A percentile compares a stretch with the other conserved stretches of the same genome.
phyloP scores from a whole-genome alignment of 345 rosid species.

The Microcos paniculata region DNA sequence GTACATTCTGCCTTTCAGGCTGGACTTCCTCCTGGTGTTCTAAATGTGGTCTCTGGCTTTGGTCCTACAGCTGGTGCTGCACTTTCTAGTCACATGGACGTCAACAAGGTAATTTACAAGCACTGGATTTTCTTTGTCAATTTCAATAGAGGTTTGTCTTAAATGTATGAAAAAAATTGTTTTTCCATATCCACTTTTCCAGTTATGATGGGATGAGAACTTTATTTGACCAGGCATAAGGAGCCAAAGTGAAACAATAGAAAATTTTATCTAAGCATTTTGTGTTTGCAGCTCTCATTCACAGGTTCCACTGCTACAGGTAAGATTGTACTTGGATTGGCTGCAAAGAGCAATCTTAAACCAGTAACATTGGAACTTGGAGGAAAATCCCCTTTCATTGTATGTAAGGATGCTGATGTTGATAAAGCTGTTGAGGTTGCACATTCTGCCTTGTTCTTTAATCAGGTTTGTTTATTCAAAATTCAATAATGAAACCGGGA shows the following conservation, averaged over 20 bases:
- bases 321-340: conserved; percentile 60
- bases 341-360: conserved; percentile 89
- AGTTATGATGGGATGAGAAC: background rate
- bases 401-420: conserved; percentile 91
- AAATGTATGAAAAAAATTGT: background rate
- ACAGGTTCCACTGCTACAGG: conserved; percentile 90
- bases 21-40: conserved; percentile 90
- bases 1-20: conserved; percentile 44
- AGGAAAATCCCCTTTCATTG: conserved; percentile 95
- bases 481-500: background rate
- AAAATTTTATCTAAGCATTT: background rate
- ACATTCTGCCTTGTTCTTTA: conserved; percentile 83
- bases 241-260: background rate
- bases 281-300: conserved; percentile 70
- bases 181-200: background rate
- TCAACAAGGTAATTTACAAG: conserved; percentile 66
- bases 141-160: background rate
- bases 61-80: conserved; percentile 93
- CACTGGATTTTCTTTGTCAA: background rate
- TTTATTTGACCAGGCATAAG: background rate
- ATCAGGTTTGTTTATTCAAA: conserved; percentile 58
- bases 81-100: conserved; percentile 85
- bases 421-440: conserved; percentile 87
- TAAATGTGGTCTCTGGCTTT: conserved; percentile 82
- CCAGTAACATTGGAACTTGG: conserved; percentile 94